Evolutionary conservation across 352 stramenopile genomes (phyloP), one percentile per base, ranked within the genome.

Genomic region (Pythium myriotylum): DNA sequence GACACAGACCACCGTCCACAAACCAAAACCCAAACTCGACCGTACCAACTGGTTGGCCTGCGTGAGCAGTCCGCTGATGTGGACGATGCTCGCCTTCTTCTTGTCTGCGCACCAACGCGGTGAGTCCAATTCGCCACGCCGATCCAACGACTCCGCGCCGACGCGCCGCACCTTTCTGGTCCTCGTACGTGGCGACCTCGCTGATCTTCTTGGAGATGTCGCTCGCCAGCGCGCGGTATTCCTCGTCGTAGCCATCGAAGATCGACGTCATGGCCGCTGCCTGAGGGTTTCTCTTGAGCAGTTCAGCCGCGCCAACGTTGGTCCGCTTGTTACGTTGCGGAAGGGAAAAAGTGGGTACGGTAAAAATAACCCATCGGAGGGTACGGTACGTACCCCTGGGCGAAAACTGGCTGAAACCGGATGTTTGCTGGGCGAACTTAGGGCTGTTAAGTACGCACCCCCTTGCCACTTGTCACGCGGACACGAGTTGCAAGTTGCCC

Each of bases 171-270:
- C 86, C 86, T 76, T 86, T 79, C 57, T 91, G 61, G 52, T 94
- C 83, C 66, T 95, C 86, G 54, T 94, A 95, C 27, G 83, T 89
- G 42, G 83, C 77, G 60, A 95, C 77, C 56, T 95, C 86, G 70
- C 84, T 94, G 61, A 95, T 84, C 62, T 95, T 95, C 63, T 84
- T 90, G 46, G 86, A 95, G 73, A 95, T 92, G 62, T 93, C 86
- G 72, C 81, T 88, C 29, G 86, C 77, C 48, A 95, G 67, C 42
- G 84, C 70, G 56, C 86, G 84, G 57, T 95, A 95, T 64, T 95
- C 86, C 70, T 95, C 86, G 56, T 95, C 86, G 65, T 95, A 95
- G 39, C 84, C 81, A 62, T 95, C 86, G 43, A 95, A 95, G 59
- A 94, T 95, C 35, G 84, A 91, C 64, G 86, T 95, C 84, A 93